Conservation (phyloP, 2,329 filamentous ascomycete species). For the Lecanicillium sp. region DNA sequence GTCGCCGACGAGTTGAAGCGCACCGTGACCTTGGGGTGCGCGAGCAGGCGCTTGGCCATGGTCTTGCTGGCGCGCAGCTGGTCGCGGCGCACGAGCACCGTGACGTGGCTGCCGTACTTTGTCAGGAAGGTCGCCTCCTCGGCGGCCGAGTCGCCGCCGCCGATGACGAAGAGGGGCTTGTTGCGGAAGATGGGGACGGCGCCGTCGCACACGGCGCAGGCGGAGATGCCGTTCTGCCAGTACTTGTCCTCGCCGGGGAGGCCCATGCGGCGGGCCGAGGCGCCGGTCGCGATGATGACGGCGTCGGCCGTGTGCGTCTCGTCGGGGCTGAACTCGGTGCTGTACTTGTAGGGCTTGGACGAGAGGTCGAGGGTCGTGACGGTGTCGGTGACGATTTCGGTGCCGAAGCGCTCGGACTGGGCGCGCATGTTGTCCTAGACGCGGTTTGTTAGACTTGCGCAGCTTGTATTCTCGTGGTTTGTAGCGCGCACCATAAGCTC, state of each 20-base stretch:
- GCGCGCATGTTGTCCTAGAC: slow-evolving; percentile 76
- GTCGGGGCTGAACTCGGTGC: slow-evolving; percentile 80
- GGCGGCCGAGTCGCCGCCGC: slow-evolving; percentile 91
- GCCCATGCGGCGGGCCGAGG: slow-evolving; percentile 77
- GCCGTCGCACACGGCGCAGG: slow-evolving; percentile 95
- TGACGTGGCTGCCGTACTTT: slow-evolving; percentile 94
- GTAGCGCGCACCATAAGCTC: slow-evolving; percentile 67
- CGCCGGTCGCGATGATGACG: slow-evolving; percentile 91
- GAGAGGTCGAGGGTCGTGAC: slow-evolving; percentile 83
- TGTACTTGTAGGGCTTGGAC: slow-evolving; percentile 81
- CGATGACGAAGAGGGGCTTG: slow-evolving; percentile 92
- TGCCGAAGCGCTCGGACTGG: slow-evolving; percentile 89
- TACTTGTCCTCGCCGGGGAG: slow-evolving; percentile 87
- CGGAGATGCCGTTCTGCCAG: slow-evolving; percentile 96
- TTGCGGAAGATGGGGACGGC: slow-evolving; percentile 96
- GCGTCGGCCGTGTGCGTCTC: slow-evolving; percentile 84
- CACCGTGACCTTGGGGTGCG: slow-evolving; percentile 85
- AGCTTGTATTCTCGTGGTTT: background rate
- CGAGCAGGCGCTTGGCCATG: slow-evolving; percentile 80
- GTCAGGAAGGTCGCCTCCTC: slow-evolving; percentile 97
- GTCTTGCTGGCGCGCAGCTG: slow-evolving; percentile 81
- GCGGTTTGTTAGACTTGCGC: slow-evolving; percentile 12
- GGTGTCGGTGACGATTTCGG: slow-evolving; percentile 88
- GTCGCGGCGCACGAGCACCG: slow-evolving; percentile 84
- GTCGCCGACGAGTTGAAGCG: slow-evolving; percentile 75